Evolutionary conservation across 2,329 filamentous ascomycete genomes (phyloP).

Genomic region (Aspergillus brunneoviolaceus): DNA sequence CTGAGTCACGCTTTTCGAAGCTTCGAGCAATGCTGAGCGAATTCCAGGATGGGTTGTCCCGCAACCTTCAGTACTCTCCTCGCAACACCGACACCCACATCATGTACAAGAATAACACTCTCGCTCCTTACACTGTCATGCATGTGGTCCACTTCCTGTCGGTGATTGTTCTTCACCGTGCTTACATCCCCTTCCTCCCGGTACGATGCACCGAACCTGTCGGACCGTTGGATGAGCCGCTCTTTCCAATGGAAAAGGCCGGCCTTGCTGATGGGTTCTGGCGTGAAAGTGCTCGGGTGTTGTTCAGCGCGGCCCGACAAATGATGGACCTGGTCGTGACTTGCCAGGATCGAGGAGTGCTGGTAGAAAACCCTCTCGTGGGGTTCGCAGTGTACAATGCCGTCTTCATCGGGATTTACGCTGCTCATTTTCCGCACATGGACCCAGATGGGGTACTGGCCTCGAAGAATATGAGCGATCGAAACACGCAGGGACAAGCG

Average conservation of each 20-base stretch:
- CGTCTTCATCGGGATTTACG: constrained; percentile 53
- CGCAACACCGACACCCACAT: constrained; percentile 57
- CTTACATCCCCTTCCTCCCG: constrained; percentile 57
- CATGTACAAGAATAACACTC: constrained; percentile 50
- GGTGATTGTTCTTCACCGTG: constrained; percentile 55
- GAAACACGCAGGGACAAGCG: constrained; percentile 29
- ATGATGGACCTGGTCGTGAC: constrained; percentile 54
- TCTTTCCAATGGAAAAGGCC: constrained; percentile 46
- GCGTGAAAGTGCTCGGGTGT: constrained; percentile 50
- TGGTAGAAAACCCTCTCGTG: constrained; percentile 57
- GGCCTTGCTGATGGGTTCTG: constrained; percentile 51
- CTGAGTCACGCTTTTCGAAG: constrained; percentile 49
- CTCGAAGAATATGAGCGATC: constrained; percentile 27
- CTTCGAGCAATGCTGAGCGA: constrained; percentile 48
- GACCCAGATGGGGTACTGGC: constrained; percentile 53
- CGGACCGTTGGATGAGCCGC: constrained; percentile 54
- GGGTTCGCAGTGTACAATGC: constrained; percentile 58
- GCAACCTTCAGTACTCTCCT: constrained; percentile 51
- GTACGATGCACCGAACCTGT: constrained; percentile 50
- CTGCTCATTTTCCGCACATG: constrained; percentile 56
- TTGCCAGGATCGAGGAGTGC: constrained; percentile 51
- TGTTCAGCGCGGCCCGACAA: constrained; percentile 54
- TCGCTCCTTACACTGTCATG: constrained; percentile 56
- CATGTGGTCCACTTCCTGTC: constrained; percentile 56
- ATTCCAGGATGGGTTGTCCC: constrained; percentile 53